These are phyloP conservation scores for Globisporangium nodosum DNA, from an alignment of 352 stramenopile genomes.

Conservation along the genomic window DNA sequence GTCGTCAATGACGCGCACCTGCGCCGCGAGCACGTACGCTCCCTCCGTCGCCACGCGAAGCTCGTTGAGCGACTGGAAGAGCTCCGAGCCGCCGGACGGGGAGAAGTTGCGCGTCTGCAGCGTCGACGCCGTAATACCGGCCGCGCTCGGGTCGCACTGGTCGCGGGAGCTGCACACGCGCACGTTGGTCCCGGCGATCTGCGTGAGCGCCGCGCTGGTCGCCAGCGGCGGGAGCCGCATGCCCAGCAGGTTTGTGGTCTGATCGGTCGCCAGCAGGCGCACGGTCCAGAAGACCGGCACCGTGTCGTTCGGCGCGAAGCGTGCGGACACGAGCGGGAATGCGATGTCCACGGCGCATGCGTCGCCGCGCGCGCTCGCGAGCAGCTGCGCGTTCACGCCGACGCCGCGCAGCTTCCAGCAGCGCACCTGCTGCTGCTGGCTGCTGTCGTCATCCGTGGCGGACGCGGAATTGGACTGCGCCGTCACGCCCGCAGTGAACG, in stretches of 20 bases:
- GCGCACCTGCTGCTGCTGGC: slow-evolving; percentile 8
- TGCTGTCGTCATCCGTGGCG: not conserved
- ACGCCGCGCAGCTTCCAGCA: slow-evolving; percentile 31
- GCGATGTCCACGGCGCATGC: slow-evolving; percentile 29
- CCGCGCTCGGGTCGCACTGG: slow-evolving; percentile 30
- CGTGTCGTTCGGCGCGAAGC: slow-evolving; percentile 32
- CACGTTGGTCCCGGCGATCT: slow-evolving; percentile 45
- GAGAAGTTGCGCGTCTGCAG: slow-evolving; percentile 44
- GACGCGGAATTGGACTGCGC: not conserved
- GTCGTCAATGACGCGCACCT: slow-evolving; percentile 34
- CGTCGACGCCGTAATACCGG: slow-evolving; percentile 15
- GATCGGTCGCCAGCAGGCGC: slow-evolving; percentile 13
- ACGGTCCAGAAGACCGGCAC: slow-evolving; percentile 43
- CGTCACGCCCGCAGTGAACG: not conserved
- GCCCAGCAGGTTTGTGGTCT: slow-evolving; percentile 34
- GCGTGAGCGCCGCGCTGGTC: slow-evolving; percentile 21
- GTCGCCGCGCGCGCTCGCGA: slow-evolving; percentile 18
- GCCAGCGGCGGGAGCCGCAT: slow-evolving; percentile 30
- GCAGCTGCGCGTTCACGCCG: slow-evolving; percentile 10
- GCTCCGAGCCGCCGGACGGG: slow-evolving; percentile 15
- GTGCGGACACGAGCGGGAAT: slow-evolving; percentile 22
- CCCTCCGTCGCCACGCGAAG: slow-evolving; percentile 29
- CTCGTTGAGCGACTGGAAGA: slow-evolving; percentile 35
- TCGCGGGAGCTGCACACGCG: slow-evolving; percentile 27
- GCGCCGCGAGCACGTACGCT: slow-evolving; percentile 36